These are phyloP conservation scores for Fusarium papillatum DNA, from an alignment of 2,329 filamentous ascomycete genomes.

Conservation along the genomic window DNA sequence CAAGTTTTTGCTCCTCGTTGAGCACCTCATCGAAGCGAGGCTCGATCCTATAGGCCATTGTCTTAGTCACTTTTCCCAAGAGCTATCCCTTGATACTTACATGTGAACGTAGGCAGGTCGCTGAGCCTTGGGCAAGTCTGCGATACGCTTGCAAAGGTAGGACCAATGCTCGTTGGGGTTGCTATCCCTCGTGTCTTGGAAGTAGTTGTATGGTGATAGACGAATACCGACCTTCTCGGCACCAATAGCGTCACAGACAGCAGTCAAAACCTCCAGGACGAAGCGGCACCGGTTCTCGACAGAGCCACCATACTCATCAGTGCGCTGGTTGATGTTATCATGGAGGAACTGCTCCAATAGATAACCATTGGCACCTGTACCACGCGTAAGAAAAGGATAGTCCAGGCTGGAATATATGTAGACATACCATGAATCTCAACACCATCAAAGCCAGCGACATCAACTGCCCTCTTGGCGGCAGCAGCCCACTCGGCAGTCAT, in stretches of 20 bases:
- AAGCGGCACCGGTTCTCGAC: constrained; percentile 39
- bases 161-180: constrained; percentile 52
- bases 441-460: constrained; percentile 74
- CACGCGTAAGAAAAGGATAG: background rate
- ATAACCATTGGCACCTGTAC: constrained; percentile 38
- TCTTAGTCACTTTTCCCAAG: background rate
- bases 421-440: constrained; percentile 68
- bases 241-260: constrained; percentile 28
- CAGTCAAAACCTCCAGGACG: constrained; percentile 30
- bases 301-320: constrained; percentile 36
- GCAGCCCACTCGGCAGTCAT: constrained; percentile 72
- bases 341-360: constrained; percentile 35
- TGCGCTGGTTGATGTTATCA: constrained; percentile 36
- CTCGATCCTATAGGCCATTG: constrained; percentile 51
- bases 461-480: constrained; percentile 68
- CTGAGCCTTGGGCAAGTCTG: constrained; percentile 47
- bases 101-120: constrained; percentile 60
- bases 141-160: constrained; percentile 51
- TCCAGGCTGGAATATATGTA: background rate
- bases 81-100: constrained; percentile 38
- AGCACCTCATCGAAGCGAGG: constrained; percentile 61
- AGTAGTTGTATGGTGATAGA: constrained; percentile 49
- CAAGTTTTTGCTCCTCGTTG: constrained; percentile 58
- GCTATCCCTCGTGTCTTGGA: constrained; percentile 45
- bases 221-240: constrained; percentile 38